Base-by-base conservation (phyloP, 2,329 filamentous ascomycete species). In the Blastomyces percursus region DNA sequence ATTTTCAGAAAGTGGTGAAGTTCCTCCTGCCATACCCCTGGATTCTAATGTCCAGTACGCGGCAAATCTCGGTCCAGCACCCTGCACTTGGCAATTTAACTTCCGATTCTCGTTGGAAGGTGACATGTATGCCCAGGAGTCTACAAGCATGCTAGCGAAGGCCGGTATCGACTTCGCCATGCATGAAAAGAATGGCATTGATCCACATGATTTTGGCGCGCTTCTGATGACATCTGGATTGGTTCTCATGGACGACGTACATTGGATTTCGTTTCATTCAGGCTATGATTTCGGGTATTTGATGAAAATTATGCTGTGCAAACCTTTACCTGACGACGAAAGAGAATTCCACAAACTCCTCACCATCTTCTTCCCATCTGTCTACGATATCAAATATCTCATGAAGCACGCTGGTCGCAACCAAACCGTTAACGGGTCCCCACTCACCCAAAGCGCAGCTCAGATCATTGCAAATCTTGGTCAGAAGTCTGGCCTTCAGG, bases 231-330 rank as follows among this genome's bases (percentile, higher is more conserved):
- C 90, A 58, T 97, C 94, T 1, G 94, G 94, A 9, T 82, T 99
- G 55, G 91, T 95, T 14, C 88, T 94, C 70, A 86, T 90, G 67
- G 87, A 94, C 48, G 86, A 95, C 63, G 89, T 96, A 62, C 88
- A 91, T 73, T 99, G 94, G 94, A 90, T 99, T 66, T 96, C 91
- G 3, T 97, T 97, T 77, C 94, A 99, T 75, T 94, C 91, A 35
- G 94, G 93, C 64, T 99, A 99, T 76, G 94, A 99, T 78, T 97
- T 99, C 76, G 94, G 92, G 58, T 97, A 97, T 72, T 81, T 99
- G 56, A 92, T 95, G 71, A 99, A 99, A 78, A 86, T 96, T 63
- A 86, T 99, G 74, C 87, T 90, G 63, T 89, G 89, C 76, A 84
- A 86, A 67, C 85, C 88, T 54, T 81, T 99, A 8, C 94, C 94